Base-by-base conservation (phyloP, 1,284 basidiomycete genomes). In the Rhodotorula glutinis region DNA sequence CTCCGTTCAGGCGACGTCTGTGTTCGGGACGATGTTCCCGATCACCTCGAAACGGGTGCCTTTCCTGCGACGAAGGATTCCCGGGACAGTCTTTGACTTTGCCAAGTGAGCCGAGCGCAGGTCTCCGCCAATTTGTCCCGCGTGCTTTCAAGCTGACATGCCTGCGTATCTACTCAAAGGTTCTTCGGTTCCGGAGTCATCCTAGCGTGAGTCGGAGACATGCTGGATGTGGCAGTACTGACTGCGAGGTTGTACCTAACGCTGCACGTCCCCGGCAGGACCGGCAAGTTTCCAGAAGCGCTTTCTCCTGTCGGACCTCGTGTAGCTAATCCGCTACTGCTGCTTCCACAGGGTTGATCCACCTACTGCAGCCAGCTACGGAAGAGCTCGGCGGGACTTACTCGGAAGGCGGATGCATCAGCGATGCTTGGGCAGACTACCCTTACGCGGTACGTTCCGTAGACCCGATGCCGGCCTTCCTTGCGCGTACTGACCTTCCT, bases 11-110 rank as follows among this genome's bases (percentile, higher is more conserved):
- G 57, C 40, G 29, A 64, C 62, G 13, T 58, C 57, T 14, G 43
- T 64, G 10, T n/a, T 80, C 21, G 91, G 90, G 25, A 87, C 92
- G 0, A 80, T 91, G 56, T 90, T 94, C 77, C 94, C 94, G 16
- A 84, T 97, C 57, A 75, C 93, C 30, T 85, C 91, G 5, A 83
- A 81, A 59, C 83, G 86, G 52, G 83, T 86, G 2, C 72, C 75
- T 0, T 57, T 68, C 1, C 60, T 63, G 10, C 51, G 62, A 5
- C n/a, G 46, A 23, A 7, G 8, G 3, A 72, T 81, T 27, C 79
- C 80, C 9, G 65, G 60, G 1, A 55, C 70, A 16, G 63, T 73
- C 29, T 76, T 75, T 71, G 72, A 71, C 63, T 92, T 95, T 77
- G 88, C 89, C 40, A 96, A 95, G 79, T 98, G 25, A 29, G 62